Evolutionary conservation across 192 early-diverging fungal species (phyloP).

Genomic region (Backusella tuberculispora): DNA sequence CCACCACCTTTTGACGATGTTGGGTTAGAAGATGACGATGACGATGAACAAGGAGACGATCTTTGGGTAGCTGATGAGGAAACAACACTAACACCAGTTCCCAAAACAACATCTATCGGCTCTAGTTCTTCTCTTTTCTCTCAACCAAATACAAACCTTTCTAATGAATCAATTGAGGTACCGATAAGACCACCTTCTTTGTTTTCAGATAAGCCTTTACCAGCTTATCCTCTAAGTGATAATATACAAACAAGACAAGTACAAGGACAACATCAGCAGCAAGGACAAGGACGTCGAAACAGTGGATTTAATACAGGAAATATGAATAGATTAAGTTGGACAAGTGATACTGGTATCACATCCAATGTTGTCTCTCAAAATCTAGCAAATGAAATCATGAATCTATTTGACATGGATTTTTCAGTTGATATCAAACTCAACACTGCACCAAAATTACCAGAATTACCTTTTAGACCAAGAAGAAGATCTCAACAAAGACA

Average conservation of each 20-base stretch:
- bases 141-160: constrained; percentile 23
- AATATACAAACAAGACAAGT: not conserved
- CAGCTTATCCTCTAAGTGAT: constrained; percentile 10
- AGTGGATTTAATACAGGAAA: constrained; percentile 20
- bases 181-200: constrained; percentile 11
- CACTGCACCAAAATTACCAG: constrained; percentile 39
- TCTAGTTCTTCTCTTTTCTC: constrained; percentile 17
- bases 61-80: constrained; percentile 6
- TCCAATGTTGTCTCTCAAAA: constrained; percentile 35
- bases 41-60: constrained; percentile 18
- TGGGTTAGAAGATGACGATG: constrained; percentile 9
- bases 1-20: not conserved
- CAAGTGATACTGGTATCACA: constrained; percentile 32
- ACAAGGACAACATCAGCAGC: not conserved
- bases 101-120: not conserved
- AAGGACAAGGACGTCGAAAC: constrained; percentile 17
- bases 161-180: constrained; percentile 16
- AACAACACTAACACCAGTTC: not conserved
- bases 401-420: constrained; percentile 49
- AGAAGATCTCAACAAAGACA: constrained; percentile 15
- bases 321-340: constrained; percentile 34
- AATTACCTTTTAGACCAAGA: constrained; percentile 33
- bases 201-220: constrained; percentile 21
- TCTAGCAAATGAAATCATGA: constrained; percentile 42
- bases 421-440: constrained; percentile 36